These are phyloP conservation scores for Cryomyces antarcticus DNA, from an alignment of 495 filamentous ascomycete species.

Conservation along the genomic window DNA sequence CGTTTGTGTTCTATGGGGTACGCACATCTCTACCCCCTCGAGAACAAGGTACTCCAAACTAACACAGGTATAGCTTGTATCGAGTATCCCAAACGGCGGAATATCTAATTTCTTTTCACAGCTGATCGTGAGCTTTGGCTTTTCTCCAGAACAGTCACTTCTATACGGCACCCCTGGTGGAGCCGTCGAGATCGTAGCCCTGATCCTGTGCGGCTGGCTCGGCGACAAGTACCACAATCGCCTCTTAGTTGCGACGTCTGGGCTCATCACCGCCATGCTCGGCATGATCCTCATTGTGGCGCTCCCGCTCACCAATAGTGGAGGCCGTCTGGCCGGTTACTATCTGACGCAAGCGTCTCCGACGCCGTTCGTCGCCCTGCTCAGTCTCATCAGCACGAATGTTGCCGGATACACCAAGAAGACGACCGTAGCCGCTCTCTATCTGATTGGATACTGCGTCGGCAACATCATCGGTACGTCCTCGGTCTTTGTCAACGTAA, in stretches of 20 bases:
- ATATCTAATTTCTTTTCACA: constrained; percentile 56
- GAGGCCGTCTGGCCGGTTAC: constrained; percentile 39
- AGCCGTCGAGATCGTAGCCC: constrained; percentile 40
- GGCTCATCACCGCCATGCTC: constrained; percentile 23
- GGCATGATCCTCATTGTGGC: constrained; percentile 49
- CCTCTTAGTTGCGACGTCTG: constrained; percentile 23
- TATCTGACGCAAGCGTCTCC: constrained; percentile 41
- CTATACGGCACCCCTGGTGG: constrained; percentile 48
- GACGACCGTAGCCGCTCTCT: constrained; percentile 49
- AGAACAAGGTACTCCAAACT: not conserved
- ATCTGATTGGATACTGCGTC: constrained; percentile 29
- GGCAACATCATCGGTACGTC: constrained; percentile 21
- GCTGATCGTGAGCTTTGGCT: constrained; percentile 37
- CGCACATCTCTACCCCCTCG: constrained; percentile 32
- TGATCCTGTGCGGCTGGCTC: constrained; percentile 37
- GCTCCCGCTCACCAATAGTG: constrained; percentile 35
- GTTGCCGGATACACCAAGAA: constrained; percentile 60
- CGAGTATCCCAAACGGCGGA: constrained; percentile 20
- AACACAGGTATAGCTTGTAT: not conserved
- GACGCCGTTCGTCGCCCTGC: constrained; percentile 34
- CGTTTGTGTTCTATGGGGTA: constrained; percentile 43
- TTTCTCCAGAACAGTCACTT: constrained; percentile 37
- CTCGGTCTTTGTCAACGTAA: not conserved
- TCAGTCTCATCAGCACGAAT: constrained; percentile 42
- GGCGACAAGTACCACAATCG: constrained; percentile 38